These are phyloP conservation scores for Trichoderma asperelloides DNA, from an alignment of 495 filamentous ascomycete species.

Conservation along the genomic window DNA sequence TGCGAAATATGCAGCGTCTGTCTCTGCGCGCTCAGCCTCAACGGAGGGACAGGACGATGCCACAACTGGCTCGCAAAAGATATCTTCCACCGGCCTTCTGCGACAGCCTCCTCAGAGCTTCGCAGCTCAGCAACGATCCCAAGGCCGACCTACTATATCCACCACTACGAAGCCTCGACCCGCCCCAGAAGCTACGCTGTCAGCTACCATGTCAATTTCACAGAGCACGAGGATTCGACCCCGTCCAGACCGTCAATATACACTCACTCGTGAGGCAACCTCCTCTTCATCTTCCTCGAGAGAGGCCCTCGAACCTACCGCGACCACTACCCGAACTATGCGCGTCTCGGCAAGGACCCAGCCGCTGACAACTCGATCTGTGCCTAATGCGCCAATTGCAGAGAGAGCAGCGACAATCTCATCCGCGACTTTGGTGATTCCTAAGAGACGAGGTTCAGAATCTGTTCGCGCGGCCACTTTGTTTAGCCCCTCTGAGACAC, in stretches of 20 bases:
- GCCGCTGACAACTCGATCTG: not conserved
- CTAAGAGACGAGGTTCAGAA: not conserved
- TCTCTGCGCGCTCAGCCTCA: not conserved
- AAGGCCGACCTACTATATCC: conserved; percentile 27
- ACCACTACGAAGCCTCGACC: not conserved
- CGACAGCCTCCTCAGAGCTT: conserved; percentile 45
- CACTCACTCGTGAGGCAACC: not conserved
- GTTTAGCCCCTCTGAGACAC: conserved; percentile 42
- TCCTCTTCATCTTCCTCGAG: not conserved
- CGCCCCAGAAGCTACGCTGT: not conserved
- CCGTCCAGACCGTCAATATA: not conserved
- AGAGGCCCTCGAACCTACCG: not conserved
- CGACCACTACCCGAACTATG: not conserved
- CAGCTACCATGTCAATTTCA: not conserved
- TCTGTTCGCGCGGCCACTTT: conserved; percentile 19
- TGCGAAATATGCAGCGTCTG: conserved; percentile 7
- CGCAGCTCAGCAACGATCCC: conserved; percentile 49
- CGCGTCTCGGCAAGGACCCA: not conserved
- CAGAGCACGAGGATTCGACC: not conserved
- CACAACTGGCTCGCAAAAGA: conserved; percentile 6
- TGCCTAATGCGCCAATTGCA: not conserved
- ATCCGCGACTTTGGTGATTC: not conserved
- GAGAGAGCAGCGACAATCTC: not conserved
- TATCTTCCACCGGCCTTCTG: conserved; percentile 21
- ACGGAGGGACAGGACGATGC: conserved; percentile 9